Conservation (phyloP, 345 rosid species). For the Rhodamnia argentea region DNA sequence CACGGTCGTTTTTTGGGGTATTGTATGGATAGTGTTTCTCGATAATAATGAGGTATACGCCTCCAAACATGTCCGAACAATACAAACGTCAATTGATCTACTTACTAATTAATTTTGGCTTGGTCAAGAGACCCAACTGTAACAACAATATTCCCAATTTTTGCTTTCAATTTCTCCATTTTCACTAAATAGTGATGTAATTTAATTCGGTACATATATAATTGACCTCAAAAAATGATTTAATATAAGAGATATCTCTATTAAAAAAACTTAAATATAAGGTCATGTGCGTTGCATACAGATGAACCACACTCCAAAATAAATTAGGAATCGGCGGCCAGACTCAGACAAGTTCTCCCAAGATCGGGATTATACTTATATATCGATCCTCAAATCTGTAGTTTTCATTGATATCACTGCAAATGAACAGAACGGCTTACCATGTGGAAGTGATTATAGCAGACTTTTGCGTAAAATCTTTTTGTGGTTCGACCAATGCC, state of each 20-base stretch:
- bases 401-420: neutral
- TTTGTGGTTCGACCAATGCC: neutral
- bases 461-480: neutral
- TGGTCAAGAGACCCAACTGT: neutral
- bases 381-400: neutral
- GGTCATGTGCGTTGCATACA: neutral
- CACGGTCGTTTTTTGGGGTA: neutral
- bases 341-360: constrained; percentile 19
- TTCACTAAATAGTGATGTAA: neutral
- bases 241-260: neutral
- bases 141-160: neutral
- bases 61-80: neutral
- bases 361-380: constrained; percentile 9
- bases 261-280: neutral
- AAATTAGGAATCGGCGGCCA: constrained; percentile 7
- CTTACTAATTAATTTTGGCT: neutral
- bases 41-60: neutral
- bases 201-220: neutral
- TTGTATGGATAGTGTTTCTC: no score
- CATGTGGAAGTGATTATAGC: no score
- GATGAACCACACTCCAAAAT: no score
- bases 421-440: neutral
- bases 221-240: neutral
- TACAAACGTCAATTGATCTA: neutral
- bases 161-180: neutral